Evolutionary conservation across 305 asterid genomes (phyloP).

Genomic region (Andrographis paniculata): DNA sequence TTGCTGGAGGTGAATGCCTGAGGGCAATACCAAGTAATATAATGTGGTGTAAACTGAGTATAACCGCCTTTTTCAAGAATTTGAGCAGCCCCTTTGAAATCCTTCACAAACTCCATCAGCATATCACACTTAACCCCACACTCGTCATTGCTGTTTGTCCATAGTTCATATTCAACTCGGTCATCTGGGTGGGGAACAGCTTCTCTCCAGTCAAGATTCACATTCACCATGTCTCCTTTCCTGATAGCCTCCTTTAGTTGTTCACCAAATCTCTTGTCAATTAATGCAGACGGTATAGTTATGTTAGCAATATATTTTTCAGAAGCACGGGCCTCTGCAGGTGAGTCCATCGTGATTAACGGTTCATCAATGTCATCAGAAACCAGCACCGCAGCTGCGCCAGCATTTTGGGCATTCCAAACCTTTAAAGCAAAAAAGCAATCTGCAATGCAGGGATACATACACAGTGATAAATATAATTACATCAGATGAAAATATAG

Average conservation of each 20-base stretch:
- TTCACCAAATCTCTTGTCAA: constrained; percentile 57
- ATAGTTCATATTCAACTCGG: constrained; percentile 92
- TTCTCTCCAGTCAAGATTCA: constrained; percentile 98
- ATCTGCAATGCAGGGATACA: constrained; percentile 45
- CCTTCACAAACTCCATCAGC: constrained; percentile 87
- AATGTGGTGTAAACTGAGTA: constrained; percentile 90
- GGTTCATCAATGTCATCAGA: constrained; percentile 71
- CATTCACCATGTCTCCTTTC: constrained; percentile 72
- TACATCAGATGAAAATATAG: constrained; percentile 5
- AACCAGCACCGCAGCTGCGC: constrained; percentile 95
- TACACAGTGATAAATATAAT: constrained; percentile 8
- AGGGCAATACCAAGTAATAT: constrained; percentile 98
- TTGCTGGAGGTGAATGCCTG: constrained; percentile 87
- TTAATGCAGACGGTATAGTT: constrained; percentile 88
- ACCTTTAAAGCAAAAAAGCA: constrained; percentile 92
- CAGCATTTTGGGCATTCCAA: constrained; percentile 98
- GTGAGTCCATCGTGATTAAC: constrained; percentile 90
- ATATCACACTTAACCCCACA: constrained; percentile 94
- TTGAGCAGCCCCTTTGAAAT: constrained; percentile 96
- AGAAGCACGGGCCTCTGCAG: constrained; percentile 62
- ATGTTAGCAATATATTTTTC: constrained; percentile 63
- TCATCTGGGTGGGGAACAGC: constrained; percentile 99
- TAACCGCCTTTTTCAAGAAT: constrained; percentile 92
- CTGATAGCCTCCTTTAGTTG: constrained; percentile 57
- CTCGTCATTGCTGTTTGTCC: constrained; percentile 97